Evolutionary conservation across 306 rosid species (phyloP).

Genomic region (Ochetophila trinervis): DNA sequence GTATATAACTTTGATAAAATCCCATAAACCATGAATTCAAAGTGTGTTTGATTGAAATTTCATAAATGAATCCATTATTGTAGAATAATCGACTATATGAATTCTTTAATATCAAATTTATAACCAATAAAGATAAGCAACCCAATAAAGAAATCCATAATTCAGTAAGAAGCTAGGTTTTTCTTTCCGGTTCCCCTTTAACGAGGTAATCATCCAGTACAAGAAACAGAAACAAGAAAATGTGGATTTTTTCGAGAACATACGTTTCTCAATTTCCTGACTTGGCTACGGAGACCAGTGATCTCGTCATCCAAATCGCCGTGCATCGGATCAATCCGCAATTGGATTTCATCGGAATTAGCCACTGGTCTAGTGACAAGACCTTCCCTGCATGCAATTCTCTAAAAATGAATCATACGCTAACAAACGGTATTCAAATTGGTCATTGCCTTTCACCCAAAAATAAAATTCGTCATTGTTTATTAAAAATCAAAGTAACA

Average conservation of each 20-base stretch:
- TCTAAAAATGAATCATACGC: too few relatives aligned
- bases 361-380: conserved; percentile 72
- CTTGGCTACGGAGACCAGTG: conserved; percentile 83
- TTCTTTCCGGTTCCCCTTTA: neutral
- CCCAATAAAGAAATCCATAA: neutral
- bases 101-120: too few relatives aligned
- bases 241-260: conserved; percentile 4
- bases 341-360: conserved; percentile 77
- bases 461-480: too few relatives aligned
- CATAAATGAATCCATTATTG: too few relatives aligned
- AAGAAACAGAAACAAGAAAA: neutral
- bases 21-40: too few relatives aligned
- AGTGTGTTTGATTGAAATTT: too few relatives aligned
- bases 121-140: neutral
- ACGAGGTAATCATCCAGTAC: neutral
- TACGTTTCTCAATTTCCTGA: conserved; percentile 69
- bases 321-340: conserved; percentile 75
- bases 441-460: too few relatives aligned
- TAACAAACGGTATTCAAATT: too few relatives aligned
- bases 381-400: conserved; percentile 52
- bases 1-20: too few relatives aligned
- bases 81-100: too few relatives aligned
- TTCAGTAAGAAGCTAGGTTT: neutral
- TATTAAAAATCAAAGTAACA: too few relatives aligned
- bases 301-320: conserved; percentile 74